Evolutionary conservation across 805 yeast genomes (phyloP), one percentile per base, ranked within the genome.

Genomic region (Yarrowia yakushimensis): DNA sequence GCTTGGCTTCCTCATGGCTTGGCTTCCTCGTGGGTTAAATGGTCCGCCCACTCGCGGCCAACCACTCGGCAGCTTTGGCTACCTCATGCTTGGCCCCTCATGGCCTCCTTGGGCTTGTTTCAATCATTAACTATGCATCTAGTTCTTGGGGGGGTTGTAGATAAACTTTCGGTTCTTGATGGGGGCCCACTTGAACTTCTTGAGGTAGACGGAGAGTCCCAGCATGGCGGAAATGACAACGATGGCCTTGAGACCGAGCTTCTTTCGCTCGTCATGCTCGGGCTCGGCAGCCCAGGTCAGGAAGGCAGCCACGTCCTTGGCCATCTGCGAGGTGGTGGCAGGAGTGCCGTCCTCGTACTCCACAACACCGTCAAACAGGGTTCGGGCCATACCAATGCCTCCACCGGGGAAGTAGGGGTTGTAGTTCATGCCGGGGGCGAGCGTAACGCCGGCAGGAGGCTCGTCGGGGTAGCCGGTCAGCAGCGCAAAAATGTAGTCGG

Each of bases 381-480:
- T 98, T 81, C 99, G 89, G 75, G 90, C 98, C 99, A 94, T 94
- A 70, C 97, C 99, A 81, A 94, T 93, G 43, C 97, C 83, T 69
- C 99, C 98, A 80, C 98, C 98, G 76, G 99, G 98, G 97, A 94
- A 94, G 83, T 94, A 94, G 73, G 99, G 99, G 84, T 94, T 94
- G 81, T 94, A 94, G 86, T 94, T 94, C 66, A 96, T 78, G 67
- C 99, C 99, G 66, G 90, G 88, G 64, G 98, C 96, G 71, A 94
- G 82, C 60, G 77, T 82, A 65, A 90, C 97, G 81, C 99, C 99
- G 31, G 97, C 98, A 69, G 99, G 99, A 66, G 97, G 88, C 66
- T 94, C 98, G 52, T 94, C 99, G 72, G 98, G 98, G 82, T 94
- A 94, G 74, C 99, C 99, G 66, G 98, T 94, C 78, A 94, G 86